Conservation (phyloP, 331 rosid species). For the Stylosanthes scabra region DNA sequence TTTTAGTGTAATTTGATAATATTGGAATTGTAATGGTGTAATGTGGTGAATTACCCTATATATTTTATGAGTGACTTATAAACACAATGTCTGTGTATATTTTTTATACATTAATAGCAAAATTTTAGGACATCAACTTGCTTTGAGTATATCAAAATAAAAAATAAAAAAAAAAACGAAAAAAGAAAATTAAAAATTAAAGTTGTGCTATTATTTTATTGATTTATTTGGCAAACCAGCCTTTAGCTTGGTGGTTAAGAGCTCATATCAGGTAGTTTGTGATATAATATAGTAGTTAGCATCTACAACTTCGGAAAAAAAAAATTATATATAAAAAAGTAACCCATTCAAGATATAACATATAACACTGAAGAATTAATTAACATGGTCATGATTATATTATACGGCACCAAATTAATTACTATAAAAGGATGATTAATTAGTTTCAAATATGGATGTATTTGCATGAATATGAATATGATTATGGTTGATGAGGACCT, state of each 20-base stretch:
- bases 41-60: too few species aligned
- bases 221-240: background rate
- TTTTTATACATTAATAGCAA: too few species aligned
- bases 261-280: conserved; percentile 11
- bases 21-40: too few species aligned
- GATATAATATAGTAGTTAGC: background rate
- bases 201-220: background rate
- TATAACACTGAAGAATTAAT: background rate
- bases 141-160: too few species aligned
- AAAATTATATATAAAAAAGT: background rate
- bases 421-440: background rate
- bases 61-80: too few species aligned
- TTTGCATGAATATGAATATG: background rate
- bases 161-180: too few species aligned
- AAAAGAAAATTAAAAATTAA: too few species aligned
- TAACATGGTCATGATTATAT: background rate
- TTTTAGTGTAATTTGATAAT: too few species aligned
- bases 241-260: background rate
- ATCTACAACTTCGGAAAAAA: background rate
- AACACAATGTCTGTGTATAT: too few species aligned
- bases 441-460: background rate
- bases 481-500: background rate
- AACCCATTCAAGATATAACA: background rate
- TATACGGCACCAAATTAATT: background rate
- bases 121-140: too few species aligned